phyloP scores from a whole-genome alignment of 2,329 filamentous ascomycete species.

The Myrmaecium sp. region DNA sequence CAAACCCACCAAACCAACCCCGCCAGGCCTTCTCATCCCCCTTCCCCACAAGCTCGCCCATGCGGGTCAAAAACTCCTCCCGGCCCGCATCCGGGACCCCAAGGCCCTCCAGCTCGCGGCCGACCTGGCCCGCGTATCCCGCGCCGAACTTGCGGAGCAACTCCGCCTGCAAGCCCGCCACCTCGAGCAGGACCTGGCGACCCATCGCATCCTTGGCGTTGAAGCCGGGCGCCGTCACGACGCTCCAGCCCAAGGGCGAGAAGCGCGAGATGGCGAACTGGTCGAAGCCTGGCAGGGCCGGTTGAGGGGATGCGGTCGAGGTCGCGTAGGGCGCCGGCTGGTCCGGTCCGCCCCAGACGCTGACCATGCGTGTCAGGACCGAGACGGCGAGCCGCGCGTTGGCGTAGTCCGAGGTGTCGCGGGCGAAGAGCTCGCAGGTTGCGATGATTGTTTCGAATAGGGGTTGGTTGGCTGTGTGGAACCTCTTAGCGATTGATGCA shows the following conservation, averaged over 20 bases:
- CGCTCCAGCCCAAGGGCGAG: slow-evolving; percentile 77
- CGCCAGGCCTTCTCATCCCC: slow-evolving; percentile 27
- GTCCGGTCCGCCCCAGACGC: slow-evolving; percentile 81
- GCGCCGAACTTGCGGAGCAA: slow-evolving; percentile 84
- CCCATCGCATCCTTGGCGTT: slow-evolving; percentile 76
- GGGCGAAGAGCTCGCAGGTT: slow-evolving; percentile 70
- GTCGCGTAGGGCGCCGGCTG: slow-evolving; percentile 16
- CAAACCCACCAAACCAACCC: slow-evolving; percentile 28
- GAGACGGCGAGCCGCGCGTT: slow-evolving; percentile 63
- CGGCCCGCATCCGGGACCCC: slow-evolving; percentile 49
- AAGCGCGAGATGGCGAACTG: slow-evolving; percentile 79
- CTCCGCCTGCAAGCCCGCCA: slow-evolving; percentile 69
- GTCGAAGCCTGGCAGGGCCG: slow-evolving; percentile 67
- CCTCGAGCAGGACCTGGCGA: slow-evolving; percentile 73
- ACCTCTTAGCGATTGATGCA: background rate
- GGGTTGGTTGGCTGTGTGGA: slow-evolving; percentile 51
- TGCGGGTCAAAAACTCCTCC: slow-evolving; percentile 31
- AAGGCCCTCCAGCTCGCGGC: slow-evolving; percentile 46
- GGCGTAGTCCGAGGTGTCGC: slow-evolving; percentile 51
- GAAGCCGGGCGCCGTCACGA: slow-evolving; percentile 65
- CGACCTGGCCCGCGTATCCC: slow-evolving; percentile 56
- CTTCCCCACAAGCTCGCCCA: slow-evolving; percentile 14
- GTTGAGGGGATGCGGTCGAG: slow-evolving; percentile 10
- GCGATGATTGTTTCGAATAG: slow-evolving; percentile 78
- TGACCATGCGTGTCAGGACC: slow-evolving; percentile 66